Percentiles rank a stretch among this genome's conserved stretches.
phyloP scores from a whole-genome alignment of 345 rosid genomes.

The Rhizophora mangle region DNA sequence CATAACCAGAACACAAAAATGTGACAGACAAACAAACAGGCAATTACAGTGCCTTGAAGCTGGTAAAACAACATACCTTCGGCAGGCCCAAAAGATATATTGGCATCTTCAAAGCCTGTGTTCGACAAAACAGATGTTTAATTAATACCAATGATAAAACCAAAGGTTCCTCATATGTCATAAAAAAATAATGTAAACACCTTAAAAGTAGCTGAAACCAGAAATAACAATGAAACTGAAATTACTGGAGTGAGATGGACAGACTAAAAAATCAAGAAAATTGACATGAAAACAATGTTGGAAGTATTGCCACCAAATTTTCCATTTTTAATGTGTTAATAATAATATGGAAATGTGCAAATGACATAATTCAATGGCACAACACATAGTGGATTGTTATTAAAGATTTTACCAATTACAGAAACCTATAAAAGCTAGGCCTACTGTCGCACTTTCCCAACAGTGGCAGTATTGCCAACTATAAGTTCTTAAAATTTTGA shows the following conservation, averaged over 20 bases:
- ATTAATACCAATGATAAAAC: slow-evolving; percentile 5
- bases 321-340: background rate
- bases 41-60: slow-evolving; percentile 17
- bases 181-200: background rate
- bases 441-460: background rate
- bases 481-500: too few relatives aligned
- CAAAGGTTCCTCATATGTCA: background rate
- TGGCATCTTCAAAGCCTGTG: slow-evolving; percentile 87
- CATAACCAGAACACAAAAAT: slow-evolving; percentile 5
- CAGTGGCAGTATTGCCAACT: too few relatives aligned
- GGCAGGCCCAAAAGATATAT: slow-evolving; percentile 81
- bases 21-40: slow-evolving; percentile 21
- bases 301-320: background rate
- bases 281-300: background rate
- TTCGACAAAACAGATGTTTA: slow-evolving; percentile 14
- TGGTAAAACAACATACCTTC: slow-evolving; percentile 59
- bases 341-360: background rate
- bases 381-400: too few relatives aligned
- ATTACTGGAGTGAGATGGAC: background rate
- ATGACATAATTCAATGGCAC: background rate
- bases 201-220: slow-evolving; percentile 5
- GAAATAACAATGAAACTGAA: background rate
- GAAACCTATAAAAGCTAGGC: background rate
- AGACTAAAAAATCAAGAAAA: background rate
- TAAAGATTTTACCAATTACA: background rate